Conservation (phyloP, 1,284 basidiomycete species). For the Tilletia caries region DNA sequence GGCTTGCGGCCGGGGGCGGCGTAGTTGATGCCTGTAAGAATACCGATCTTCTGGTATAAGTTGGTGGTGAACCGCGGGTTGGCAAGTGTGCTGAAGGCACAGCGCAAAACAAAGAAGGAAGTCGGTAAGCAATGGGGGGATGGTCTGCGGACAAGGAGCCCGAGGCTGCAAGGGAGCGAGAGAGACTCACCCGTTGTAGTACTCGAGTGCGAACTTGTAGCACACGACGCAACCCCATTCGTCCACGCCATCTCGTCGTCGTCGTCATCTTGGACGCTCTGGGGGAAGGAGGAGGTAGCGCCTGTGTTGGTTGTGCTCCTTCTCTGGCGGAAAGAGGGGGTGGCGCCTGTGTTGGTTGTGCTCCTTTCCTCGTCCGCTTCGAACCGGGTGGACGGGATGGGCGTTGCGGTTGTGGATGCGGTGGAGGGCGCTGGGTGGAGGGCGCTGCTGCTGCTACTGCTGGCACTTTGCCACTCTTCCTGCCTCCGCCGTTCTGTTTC, state of each 20-base stretch:
- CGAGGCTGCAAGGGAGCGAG: too few species aligned
- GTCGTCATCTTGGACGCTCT: not conserved
- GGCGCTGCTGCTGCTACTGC: not conserved
- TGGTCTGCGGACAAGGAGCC: too few species aligned
- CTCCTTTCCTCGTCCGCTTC: not conserved
- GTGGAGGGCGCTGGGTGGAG: not conserved
- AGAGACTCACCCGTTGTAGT: conserved; percentile 44
- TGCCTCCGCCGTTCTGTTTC: too few species aligned
- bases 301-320: not conserved
- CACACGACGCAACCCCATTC: not conserved
- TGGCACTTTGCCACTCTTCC: too few species aligned
- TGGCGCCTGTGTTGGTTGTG: not conserved
- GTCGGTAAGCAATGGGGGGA: too few species aligned
- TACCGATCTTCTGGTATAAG: conserved; percentile 45
- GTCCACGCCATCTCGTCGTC: conserved; percentile 4
- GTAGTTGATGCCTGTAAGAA: conserved; percentile 48
- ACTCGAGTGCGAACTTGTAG: conserved; percentile 28
- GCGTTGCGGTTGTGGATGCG: not conserved
- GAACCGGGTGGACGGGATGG: not conserved
- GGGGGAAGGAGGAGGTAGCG: not conserved
- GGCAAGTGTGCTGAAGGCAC: conserved; percentile 45
- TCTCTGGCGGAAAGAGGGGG: not conserved
- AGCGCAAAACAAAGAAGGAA: too few species aligned
- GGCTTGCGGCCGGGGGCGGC: conserved; percentile 50
- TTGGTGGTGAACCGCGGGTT: conserved; percentile 41